Conservation (phyloP, 1,284 basidiomycete genomes). For the Tylopilus orsonianus region DNA sequence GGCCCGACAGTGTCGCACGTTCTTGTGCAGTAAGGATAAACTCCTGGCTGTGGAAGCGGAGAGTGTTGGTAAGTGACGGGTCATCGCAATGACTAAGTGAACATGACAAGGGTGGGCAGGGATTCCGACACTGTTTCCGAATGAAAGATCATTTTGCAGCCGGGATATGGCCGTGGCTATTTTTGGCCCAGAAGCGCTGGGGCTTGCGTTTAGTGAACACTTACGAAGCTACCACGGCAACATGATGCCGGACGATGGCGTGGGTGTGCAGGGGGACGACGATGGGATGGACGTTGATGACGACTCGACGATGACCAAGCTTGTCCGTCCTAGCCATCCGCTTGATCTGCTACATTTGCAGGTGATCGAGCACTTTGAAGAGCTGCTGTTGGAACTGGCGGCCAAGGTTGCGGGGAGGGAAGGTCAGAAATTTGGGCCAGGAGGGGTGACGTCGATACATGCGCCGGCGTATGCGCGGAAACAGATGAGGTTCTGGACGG, state of each 20-base stretch:
- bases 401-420: constrained; percentile 50
- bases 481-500: constrained; percentile 50
- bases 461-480: constrained; percentile 51
- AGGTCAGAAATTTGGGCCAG: constrained; percentile 34
- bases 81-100: constrained; percentile 2
- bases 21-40: constrained; percentile 64
- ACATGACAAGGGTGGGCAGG: constrained; percentile 26
- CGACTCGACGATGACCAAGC: constrained; percentile 33
- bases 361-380: constrained; percentile 66
- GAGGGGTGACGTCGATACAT: constrained; percentile 46
- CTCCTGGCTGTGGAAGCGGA: constrained; percentile 58
- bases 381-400: constrained; percentile 57
- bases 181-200: constrained; percentile 38
- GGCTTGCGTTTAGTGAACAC: constrained; percentile 37
- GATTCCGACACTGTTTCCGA: constrained; percentile 32
- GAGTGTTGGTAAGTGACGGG: constrained; percentile 44
- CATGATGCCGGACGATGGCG: constrained; percentile 27
- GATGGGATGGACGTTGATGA: constrained; percentile 66
- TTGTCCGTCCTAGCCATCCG: constrained; percentile 48
- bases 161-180: constrained; percentile 42
- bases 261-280: constrained; percentile 37
- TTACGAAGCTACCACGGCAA: constrained; percentile 36
- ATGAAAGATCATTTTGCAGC: constrained; percentile 35
- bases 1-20: constrained; percentile 37
- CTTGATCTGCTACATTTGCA: constrained; percentile 67